These are phyloP conservation scores for Aspergillus sp. DNA, from an alignment of 2,329 filamentous ascomycete genomes.

Conservation along the genomic window DNA sequence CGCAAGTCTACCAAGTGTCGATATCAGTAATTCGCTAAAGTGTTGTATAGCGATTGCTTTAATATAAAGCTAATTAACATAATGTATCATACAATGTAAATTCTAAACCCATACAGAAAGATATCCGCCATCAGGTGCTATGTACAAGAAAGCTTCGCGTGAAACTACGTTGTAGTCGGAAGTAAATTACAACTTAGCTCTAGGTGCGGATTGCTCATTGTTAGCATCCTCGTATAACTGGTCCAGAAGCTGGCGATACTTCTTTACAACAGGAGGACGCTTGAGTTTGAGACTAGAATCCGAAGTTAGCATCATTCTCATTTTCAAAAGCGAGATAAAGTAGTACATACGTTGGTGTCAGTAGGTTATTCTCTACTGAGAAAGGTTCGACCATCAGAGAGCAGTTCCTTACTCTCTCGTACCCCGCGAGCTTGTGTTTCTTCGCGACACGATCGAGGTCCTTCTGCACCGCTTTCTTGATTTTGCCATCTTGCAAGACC, in stretches of 20 bases:
- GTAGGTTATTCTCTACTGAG: conserved; percentile 84
- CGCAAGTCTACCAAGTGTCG: neutral
- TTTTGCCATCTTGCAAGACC: conserved; percentile 66
- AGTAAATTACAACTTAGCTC: conserved; percentile 38
- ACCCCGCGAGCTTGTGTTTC: conserved; percentile 87
- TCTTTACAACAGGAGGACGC: conserved; percentile 65
- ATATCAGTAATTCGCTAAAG: too few relatives aligned
- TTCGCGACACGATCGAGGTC: conserved; percentile 76
- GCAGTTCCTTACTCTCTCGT: conserved; percentile 76
- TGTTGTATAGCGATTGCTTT: too few relatives aligned
- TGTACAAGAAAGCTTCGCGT: neutral
- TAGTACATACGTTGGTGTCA: conserved; percentile 49
- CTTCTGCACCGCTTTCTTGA: conserved; percentile 73
- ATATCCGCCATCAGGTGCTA: conserved; percentile 1
- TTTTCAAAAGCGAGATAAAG: neutral
- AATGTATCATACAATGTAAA: conserved; percentile 7
- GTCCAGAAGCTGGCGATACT: conserved; percentile 58
- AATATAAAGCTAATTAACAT: neutral
- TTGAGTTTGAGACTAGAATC: conserved; percentile 65
- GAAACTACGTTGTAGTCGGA: neutral
- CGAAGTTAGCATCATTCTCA: conserved; percentile 18
- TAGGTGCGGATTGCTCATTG: conserved; percentile 37
- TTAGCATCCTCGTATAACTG: conserved; percentile 59
- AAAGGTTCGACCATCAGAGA: conserved; percentile 84
- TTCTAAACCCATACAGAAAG: conserved; percentile 9